These are phyloP conservation scores for Pseudogymnoascus sp. DNA, from an alignment of 2,329 filamentous ascomycete species.

Conservation along the genomic window DNA sequence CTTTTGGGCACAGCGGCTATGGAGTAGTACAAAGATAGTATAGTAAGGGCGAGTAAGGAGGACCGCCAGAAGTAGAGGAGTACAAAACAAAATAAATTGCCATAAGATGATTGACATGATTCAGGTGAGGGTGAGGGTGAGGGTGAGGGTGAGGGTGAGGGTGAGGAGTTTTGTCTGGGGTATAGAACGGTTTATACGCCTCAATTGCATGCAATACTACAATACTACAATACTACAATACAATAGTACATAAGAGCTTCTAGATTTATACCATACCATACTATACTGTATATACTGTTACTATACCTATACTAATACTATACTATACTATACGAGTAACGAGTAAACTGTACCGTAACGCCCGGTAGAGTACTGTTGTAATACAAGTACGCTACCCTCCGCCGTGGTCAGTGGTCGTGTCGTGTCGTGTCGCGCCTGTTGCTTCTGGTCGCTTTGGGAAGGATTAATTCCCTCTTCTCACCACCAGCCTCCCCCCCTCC, in stretches of 20 bases:
- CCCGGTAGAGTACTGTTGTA: neutral
- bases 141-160: no score
- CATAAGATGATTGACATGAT: neutral
- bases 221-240: neutral
- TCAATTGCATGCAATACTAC: neutral
- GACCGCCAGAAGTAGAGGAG: neutral
- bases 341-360: neutral
- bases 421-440: neutral
- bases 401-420: neutral
- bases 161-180: neutral
- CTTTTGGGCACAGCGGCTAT: neutral
- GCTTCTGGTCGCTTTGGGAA: slow-evolving; percentile 7
- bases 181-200: neutral
- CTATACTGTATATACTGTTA: neutral
- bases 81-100: neutral
- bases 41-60: neutral
- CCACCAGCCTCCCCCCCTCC: neutral
- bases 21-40: neutral
- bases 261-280: neutral
- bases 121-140: no score
- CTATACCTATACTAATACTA: no score
- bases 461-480: slow-evolving; percentile 10
- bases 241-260: slow-evolving; percentile 1
- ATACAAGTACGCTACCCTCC: neutral
- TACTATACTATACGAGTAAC: neutral